Conservation (phyloP, 2,329 filamentous ascomycete species). For the Botrytis tulipae region DNA sequence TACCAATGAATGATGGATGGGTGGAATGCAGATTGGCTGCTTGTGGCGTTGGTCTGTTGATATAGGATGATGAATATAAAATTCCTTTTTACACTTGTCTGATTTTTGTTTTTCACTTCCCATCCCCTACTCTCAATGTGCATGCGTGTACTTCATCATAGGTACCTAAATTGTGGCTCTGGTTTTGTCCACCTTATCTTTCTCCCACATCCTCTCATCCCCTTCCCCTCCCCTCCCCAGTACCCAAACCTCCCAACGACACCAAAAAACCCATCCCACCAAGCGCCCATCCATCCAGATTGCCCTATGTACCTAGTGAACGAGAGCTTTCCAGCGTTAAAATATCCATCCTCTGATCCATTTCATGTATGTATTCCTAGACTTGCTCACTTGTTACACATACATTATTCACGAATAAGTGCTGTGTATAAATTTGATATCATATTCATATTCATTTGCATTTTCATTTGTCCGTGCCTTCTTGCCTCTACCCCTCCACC, state of each 20-base stretch:
- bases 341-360: too few relatives aligned
- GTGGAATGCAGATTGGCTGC: slow-evolving; percentile 2
- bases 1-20: slow-evolving; percentile 8
- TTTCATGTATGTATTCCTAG: too few relatives aligned
- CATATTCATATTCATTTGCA: not conserved
- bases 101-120: not conserved
- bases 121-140: not conserved
- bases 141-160: not conserved
- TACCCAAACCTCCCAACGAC: too few relatives aligned
- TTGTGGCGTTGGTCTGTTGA: not conserved
- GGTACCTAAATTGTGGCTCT: not conserved
- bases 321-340: not conserved
- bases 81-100: not conserved
- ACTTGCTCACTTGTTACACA: not conserved
- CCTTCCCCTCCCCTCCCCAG: too few relatives aligned
- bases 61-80: slow-evolving; percentile 11
- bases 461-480: not conserved
- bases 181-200: not conserved
- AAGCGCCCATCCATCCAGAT: too few relatives aligned
- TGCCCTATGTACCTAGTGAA: not conserved
- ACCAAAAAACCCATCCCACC: too few relatives aligned
- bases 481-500: not conserved
- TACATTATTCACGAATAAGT: not conserved
- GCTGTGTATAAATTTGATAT: not conserved
- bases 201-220: not conserved